These are phyloP conservation scores for Teratosphaeria gauchensis DNA, from an alignment of 2,329 filamentous ascomycete genomes.

Conservation along the genomic window DNA sequence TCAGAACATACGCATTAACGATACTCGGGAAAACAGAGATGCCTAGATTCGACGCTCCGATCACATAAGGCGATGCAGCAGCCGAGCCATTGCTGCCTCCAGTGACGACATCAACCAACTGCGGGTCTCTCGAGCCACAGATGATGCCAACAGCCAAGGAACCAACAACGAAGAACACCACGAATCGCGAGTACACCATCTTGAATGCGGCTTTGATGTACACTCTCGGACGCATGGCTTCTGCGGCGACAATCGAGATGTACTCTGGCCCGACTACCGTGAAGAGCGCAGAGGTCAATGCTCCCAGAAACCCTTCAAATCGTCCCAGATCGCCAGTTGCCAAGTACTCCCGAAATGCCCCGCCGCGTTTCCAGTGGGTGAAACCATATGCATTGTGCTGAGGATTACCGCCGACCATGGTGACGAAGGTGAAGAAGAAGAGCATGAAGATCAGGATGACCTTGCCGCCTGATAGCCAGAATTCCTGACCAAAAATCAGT, in stretches of 20 bases:
- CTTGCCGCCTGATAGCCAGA: slow-evolving; percentile 42
- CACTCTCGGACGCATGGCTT: slow-evolving; percentile 36
- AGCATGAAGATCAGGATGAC: slow-evolving; percentile 34
- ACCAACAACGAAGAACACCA: slow-evolving; percentile 38
- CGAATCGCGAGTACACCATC: slow-evolving; percentile 38
- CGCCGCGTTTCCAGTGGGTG: slow-evolving; percentile 33
- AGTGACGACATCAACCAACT: slow-evolving; percentile 14
- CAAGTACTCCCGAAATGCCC: slow-evolving; percentile 23
- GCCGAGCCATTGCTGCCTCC: slow-evolving; percentile 7
- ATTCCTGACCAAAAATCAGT: not conserved
- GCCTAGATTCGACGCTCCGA: slow-evolving; percentile 29
- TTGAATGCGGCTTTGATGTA: slow-evolving; percentile 40
- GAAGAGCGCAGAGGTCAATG: slow-evolving; percentile 33
- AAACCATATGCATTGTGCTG: slow-evolving; percentile 31
- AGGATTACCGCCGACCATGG: slow-evolving; percentile 28
- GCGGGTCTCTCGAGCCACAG: slow-evolving; percentile 22
- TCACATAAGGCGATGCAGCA: slow-evolving; percentile 19
- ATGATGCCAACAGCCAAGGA: slow-evolving; percentile 37
- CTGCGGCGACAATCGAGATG: slow-evolving; percentile 39
- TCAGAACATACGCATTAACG: slow-evolving; percentile 12
- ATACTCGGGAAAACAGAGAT: slow-evolving; percentile 33
- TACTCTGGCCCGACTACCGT: slow-evolving; percentile 40
- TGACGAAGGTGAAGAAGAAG: slow-evolving; percentile 31
- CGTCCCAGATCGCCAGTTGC: slow-evolving; percentile 20
- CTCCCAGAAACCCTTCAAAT: slow-evolving; percentile 28